Evolutionary conservation across 192 early-diverging fungal species (phyloP).

Genomic region (Coemansia sp.): DNA sequence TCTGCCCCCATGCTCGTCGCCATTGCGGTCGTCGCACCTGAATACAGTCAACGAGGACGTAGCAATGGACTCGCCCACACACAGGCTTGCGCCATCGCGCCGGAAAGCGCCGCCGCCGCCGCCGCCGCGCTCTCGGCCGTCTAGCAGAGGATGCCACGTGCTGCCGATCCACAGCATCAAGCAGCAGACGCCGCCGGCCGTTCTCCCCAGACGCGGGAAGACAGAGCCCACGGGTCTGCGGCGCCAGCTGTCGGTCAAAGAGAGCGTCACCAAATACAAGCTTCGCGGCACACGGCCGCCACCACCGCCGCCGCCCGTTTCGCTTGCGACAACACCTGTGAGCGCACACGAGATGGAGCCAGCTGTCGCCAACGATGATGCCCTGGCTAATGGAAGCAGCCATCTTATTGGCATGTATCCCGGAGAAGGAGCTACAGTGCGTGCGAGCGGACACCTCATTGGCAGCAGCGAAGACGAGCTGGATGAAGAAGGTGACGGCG

Average conservation of each 20-base stretch:
- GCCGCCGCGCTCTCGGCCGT: slow-evolving; percentile 10
- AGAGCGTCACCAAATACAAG: slow-evolving; percentile 52
- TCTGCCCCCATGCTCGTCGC: slow-evolving; percentile 16
- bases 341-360: background rate
- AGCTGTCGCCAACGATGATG: background rate
- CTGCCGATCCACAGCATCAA: background rate
- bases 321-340: background rate
- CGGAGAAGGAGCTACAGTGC: background rate
- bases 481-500: background rate
- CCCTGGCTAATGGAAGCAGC: background rate
- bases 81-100: slow-evolving; percentile 13
- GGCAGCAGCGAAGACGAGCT: slow-evolving; percentile 4
- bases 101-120: slow-evolving; percentile 36
- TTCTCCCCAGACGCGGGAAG: slow-evolving; percentile 4
- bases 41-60: slow-evolving; percentile 6
- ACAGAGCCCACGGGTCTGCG: slow-evolving; percentile 44
- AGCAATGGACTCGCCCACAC: background rate
- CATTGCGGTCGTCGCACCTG: background rate
- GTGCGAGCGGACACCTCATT: background rate
- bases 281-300: slow-evolving; percentile 22
- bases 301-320: slow-evolving; percentile 24
- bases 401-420: background rate
- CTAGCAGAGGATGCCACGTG: slow-evolving; percentile 1
- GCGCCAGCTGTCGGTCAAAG: slow-evolving; percentile 50
- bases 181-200: slow-evolving; percentile 10